Percentiles rank a stretch among this genome's conserved stretches.
Conservation (phyloP, 2,329 filamentous ascomycete genomes). For the Phialophora chinensis region DNA sequence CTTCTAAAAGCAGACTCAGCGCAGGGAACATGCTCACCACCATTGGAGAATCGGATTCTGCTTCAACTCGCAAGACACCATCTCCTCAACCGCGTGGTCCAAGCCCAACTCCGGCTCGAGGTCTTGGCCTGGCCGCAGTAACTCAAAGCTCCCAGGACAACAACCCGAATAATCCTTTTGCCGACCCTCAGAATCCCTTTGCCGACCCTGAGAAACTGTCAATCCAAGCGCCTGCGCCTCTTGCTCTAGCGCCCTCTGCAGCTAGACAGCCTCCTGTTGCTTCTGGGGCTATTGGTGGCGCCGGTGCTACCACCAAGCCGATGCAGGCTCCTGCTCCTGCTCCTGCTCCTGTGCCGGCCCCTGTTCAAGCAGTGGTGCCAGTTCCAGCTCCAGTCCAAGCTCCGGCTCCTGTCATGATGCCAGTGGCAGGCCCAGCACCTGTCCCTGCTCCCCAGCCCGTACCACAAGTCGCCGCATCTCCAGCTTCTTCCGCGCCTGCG, state of each 20-base stretch:
- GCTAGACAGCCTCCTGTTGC: constrained; percentile 48
- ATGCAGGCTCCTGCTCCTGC: constrained; percentile 51
- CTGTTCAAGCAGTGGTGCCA: constrained; percentile 47
- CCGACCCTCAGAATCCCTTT: constrained; percentile 37
- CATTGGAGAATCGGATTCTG: constrained; percentile 34
- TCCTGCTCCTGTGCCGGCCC: constrained; percentile 70
- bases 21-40: constrained; percentile 39
- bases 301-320: constrained; percentile 42
- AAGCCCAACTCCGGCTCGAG: constrained; percentile 18
- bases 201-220: constrained; percentile 31
- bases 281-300: constrained; percentile 50
- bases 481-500: constrained; percentile 61
- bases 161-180: constrained; percentile 39
- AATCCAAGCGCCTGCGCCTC: constrained; percentile 36
- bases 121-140: constrained; percentile 15
- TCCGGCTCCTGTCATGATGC: constrained; percentile 7
- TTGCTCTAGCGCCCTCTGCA: constrained; percentile 41
- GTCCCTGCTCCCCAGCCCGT: constrained; percentile 32
- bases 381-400: constrained; percentile 52
- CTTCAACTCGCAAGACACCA: constrained; percentile 24
- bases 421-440: constrained; percentile 36
- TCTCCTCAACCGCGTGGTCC: constrained; percentile 31
- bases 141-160: constrained; percentile 19
- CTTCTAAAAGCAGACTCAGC: constrained; percentile 40
- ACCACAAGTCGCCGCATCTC: constrained; percentile 45